Evolutionary conservation across 192 early-diverging fungal species (phyloP).

Genomic region (Backusella sp.): DNA sequence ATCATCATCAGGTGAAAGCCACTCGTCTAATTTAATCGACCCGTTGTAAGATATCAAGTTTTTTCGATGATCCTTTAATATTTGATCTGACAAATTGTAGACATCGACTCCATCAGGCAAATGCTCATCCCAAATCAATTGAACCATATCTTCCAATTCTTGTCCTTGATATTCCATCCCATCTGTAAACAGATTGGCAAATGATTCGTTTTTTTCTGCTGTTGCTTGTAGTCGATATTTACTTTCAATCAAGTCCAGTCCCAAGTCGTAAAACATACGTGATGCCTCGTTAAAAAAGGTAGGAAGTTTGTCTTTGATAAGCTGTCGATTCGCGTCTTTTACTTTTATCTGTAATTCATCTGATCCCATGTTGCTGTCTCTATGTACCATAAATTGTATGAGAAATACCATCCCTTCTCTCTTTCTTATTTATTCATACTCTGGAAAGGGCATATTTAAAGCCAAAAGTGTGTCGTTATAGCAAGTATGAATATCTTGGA

Average conservation of each 20-base stretch:
- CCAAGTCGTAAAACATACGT: not conserved
- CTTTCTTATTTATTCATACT: not conserved
- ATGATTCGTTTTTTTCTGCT: not conserved
- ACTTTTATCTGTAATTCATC: not conserved
- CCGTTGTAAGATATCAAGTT: not conserved
- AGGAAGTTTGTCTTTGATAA: not conserved
- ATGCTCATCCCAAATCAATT: not conserved
- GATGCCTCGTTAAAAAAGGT: not conserved
- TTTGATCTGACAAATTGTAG: not conserved
- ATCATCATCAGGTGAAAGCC: not conserved
- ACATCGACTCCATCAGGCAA: not conserved
- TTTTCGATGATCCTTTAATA: not conserved
- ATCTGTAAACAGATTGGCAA: not conserved
- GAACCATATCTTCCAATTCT: not conserved
- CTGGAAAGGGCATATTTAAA: constrained; percentile 20
- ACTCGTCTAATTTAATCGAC: not conserved
- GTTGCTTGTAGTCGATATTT: not conserved
- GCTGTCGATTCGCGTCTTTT: not conserved
- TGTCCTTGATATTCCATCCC: not conserved
- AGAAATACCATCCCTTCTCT: not conserved
- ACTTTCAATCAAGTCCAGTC: not conserved
- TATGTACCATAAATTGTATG: not conserved
- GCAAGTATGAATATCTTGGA: not conserved
- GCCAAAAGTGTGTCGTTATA: not conserved
- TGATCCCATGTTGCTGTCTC: not conserved